Conservation (phyloP, 108 stramenopile genomes). For the Cyclotella kingstonii region DNA sequence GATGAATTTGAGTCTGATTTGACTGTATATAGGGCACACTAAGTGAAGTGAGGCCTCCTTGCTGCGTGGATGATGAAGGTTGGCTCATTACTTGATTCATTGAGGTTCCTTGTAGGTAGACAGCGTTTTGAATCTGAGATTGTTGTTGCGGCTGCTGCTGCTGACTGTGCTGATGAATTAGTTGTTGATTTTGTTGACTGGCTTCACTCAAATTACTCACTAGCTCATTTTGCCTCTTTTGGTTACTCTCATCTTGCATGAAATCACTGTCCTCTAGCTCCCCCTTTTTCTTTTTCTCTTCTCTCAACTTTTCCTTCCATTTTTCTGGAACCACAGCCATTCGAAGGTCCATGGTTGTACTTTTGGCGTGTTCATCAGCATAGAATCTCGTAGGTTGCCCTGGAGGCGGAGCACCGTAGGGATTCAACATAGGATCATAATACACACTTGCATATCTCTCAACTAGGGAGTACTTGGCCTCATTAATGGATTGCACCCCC, state of each 20-base stretch:
- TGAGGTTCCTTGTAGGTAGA: too few relatives aligned
- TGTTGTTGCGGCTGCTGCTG: too few relatives aligned
- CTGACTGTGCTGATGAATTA: too few relatives aligned
- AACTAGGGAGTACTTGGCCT: constrained; percentile 46
- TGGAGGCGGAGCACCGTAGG: constrained; percentile 82
- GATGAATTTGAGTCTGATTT: too few relatives aligned
- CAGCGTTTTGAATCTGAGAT: too few relatives aligned
- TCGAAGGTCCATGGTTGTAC: constrained; percentile 30
- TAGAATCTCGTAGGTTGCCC: constrained; percentile 72
- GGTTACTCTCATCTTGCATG: background rate
- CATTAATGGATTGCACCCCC: constrained; percentile 53
- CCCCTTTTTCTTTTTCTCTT: constrained; percentile 17
- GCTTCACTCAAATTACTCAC: background rate
- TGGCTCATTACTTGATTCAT: too few relatives aligned
- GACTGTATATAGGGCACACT: too few relatives aligned
- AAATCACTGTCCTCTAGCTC: background rate
- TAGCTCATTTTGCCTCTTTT: background rate
- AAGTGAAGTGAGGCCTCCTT: too few relatives aligned
- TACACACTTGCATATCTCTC: constrained; percentile 54
- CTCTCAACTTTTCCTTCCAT: constrained; percentile 21
- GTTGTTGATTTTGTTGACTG: constrained; percentile 14
- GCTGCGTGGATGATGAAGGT: too few relatives aligned
- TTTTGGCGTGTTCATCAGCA: constrained; percentile 32
- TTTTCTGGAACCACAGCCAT: constrained; percentile 32
- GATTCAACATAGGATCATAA: constrained; percentile 72